phyloP scores from a whole-genome alignment of 805 yeast genomes.

The Ogataea paradorogensis region DNA sequence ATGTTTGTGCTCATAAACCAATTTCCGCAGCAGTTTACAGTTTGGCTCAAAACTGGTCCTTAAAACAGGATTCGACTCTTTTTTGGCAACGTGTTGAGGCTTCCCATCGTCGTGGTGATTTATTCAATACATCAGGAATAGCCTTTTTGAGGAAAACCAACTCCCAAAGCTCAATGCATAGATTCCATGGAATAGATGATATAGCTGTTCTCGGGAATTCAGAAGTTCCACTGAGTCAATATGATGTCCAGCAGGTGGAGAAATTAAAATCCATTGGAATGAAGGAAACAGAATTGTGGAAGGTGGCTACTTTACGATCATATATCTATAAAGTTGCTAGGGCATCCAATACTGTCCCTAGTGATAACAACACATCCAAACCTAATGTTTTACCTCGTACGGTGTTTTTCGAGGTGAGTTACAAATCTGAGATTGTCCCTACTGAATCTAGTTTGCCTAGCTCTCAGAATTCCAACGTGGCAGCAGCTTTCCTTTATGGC shows the following conservation, averaged over 20 bases:
- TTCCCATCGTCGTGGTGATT: conserved; percentile 32
- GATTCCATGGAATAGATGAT: conserved; percentile 25
- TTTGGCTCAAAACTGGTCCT: conserved; percentile 67
- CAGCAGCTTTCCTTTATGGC: conserved; percentile 20
- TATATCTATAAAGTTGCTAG: conserved; percentile 61
- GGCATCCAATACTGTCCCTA: conserved; percentile 14
- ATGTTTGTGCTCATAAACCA: conserved; percentile 67
- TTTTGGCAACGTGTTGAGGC: conserved; percentile 68
- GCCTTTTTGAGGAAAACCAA: conserved; percentile 31
- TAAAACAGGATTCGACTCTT: conserved; percentile 59
- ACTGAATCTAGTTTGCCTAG: conserved; percentile 5
- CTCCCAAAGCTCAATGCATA: conserved; percentile 16
- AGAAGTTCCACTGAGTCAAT: conserved; percentile 56
- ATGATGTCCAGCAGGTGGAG: conserved; percentile 71
- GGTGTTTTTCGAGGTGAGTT: conserved; percentile 46
- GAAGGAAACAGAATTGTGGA: conserved; percentile 75
- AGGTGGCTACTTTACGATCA: conserved; percentile 65
- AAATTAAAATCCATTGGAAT: conserved; percentile 73
- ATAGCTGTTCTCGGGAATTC: conserved; percentile 38
- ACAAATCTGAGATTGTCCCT: conserved; percentile 26
- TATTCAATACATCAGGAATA: conserved; percentile 44
- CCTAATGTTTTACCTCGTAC: conserved; percentile 46
- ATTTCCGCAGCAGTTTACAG: conserved; percentile 63
- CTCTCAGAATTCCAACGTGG: conserved; percentile 8
- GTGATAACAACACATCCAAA: conserved; percentile 17